Base-by-base conservation (phyloP, 768 basidiomycete genomes). In the Lactarius deliciosus region DNA sequence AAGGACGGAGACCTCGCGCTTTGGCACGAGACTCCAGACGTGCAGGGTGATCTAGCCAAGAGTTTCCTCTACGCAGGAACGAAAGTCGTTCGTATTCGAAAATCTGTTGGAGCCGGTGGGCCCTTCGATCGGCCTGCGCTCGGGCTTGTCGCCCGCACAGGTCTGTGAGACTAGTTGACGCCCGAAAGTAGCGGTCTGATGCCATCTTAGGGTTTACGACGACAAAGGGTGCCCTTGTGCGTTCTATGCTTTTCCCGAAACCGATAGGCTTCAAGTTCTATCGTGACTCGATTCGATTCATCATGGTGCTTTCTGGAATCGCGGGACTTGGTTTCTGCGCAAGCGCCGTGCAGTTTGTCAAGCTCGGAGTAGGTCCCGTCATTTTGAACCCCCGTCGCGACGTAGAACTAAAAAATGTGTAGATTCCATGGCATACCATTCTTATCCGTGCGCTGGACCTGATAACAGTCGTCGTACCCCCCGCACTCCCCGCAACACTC, bases 231-330 rank as follows among this genome's bases (percentile, higher is more conserved):
- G 91, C 96, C 0, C 80, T 99, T 28, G 86, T 98, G 28, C 85
- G 97, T 28, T 98, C 96, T 0, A 99, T 99, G 96, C 81, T 99
- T 18, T 99, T 96, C 79, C 97, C 97, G 0, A 98, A 97, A 74
- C 96, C 96, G 0, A 95, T 97, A 68, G 96, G 95, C 0, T 99
- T 99, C 86, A 97, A 97, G 76, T 98, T 99, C 78, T 98, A 98
- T 78, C 88, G 89, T 38, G 93, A 95, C 76, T 93, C 92, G 1
- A 86, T 92, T 36, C 81, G 89, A 68, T 99, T 99, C 76, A 97
- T 98, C 61, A 83, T 85, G 25, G 94, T 99, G 6, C 83, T 99
- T 16, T 89, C 93, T 25, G 86, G 92, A n/a, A 88, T 99, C 60
- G 97, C 97, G 15, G 86, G 86, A 15, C 74, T 96, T 28, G 97